A percentile compares a stretch with the other conserved stretches of the same genome.
Evolutionary conservation across 768 basidiomycete species (phyloP).

Genomic region (Tricholoma hemisulphureum): DNA sequence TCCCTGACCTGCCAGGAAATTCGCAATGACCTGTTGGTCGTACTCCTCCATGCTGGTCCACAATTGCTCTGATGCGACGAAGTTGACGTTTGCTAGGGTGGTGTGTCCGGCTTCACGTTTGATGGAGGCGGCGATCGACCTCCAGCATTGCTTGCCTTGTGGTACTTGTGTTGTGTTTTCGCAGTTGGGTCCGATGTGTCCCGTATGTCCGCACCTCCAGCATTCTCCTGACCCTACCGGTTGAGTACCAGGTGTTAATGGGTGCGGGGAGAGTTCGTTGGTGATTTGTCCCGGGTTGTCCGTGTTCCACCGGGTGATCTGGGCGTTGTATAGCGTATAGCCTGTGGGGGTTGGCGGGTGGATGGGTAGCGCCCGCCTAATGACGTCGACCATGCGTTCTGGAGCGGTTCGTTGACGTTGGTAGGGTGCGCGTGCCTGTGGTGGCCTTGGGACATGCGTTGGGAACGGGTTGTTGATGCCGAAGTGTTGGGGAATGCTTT

Average conservation of each 20-base stretch:
- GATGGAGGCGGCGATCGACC: neutral
- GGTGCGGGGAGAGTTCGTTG: neutral
- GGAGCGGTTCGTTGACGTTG: no score
- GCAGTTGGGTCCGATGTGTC: neutral
- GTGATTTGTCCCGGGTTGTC: neutral
- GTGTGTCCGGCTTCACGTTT: no score
- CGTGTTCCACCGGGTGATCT: neutral
- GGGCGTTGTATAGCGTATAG: neutral
- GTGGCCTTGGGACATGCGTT: no score
- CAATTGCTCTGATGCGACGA: neutral
- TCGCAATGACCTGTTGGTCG: neutral
- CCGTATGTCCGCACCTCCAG: neutral
- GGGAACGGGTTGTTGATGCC: no score
- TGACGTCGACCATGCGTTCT: neutral
- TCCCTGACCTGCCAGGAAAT: neutral
- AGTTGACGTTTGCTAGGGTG: neutral
- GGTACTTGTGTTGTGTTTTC: neutral
- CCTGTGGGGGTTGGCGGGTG: neutral
- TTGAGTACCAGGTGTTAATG: neutral
- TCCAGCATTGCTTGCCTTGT: neutral
- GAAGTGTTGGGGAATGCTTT: no score
- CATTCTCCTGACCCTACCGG: neutral
- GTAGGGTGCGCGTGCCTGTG: neutral
- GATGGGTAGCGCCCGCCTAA: neutral
- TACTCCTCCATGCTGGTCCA: neutral